Evolutionary conservation across 2,329 filamentous ascomycete species (phyloP), one percentile per base, ranked within the genome.

Genomic region (Dryadomyces quercivorus): DNA sequence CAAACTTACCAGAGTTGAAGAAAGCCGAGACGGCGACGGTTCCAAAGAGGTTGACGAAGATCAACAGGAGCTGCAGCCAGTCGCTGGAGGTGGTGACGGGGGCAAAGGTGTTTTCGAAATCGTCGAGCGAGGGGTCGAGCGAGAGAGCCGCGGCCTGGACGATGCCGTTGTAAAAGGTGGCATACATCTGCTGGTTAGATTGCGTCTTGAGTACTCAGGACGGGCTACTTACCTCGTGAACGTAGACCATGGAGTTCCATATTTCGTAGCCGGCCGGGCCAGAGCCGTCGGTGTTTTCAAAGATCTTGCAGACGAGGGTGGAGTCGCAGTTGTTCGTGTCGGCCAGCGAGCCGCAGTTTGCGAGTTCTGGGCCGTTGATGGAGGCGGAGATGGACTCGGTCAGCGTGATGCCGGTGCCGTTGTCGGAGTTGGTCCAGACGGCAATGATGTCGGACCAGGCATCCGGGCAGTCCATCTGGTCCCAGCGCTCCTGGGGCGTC

Each of bases 221-320:
- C n/a, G n/a, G n/a, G n/a, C n/a, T n/a, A n/a, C 26, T 22, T 49
- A 50, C 57, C 44, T 60, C 43, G 40, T 59, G 58, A 16, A 59
- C 50, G 16, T 31, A 40, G 13, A 57, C 55, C 0, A 62, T 26
- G 26, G 61, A 61, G 50, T 63, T 58, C 56, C 56, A 61, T n/a
- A 61, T 56, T 43, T 60, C 46, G 46, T 57, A 52, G 15, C 31
- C 60, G 0, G 57, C 61, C 2, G 61, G 55, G 4, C 61, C 61
- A 1, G 59, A 56, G 3, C 51, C 52, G 16, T 57, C 22, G 43
- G 43, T 2, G 13, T 48, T n/a, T 1, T 31, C 20, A 52, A 54
- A 57, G 2, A 44, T 31, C 5, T 22, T 1, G 16, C 38, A 44
- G 13, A 31, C 9, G 2, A 49, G 26, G 2, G 47, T 16, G 22